These are phyloP conservation scores for Davidsoniella eucalypti DNA, from an alignment of 2,329 filamentous ascomycete genomes.

Conservation along the genomic window DNA sequence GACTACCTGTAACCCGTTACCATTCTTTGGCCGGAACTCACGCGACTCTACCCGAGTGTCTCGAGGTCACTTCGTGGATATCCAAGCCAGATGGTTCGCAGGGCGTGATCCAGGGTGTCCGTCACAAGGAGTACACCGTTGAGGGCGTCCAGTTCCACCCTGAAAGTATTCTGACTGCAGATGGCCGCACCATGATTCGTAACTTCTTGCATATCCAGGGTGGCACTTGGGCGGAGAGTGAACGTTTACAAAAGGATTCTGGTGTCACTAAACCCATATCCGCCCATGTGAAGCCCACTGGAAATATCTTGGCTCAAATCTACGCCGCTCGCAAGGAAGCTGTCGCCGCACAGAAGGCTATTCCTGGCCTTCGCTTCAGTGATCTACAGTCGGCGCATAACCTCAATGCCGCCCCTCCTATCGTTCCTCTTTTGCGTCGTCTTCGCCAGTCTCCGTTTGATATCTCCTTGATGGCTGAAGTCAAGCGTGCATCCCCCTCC, in stretches of 20 bases:
- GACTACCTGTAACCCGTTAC: slow-evolving; percentile 80
- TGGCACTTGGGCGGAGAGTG: slow-evolving; percentile 81
- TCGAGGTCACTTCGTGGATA: slow-evolving; percentile 88
- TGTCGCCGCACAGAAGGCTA: slow-evolving; percentile 64
- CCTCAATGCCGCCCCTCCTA: slow-evolving; percentile 67
- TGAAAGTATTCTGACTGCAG: slow-evolving; percentile 85
- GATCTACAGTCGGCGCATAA: slow-evolving; percentile 81
- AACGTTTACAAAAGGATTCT: slow-evolving; percentile 31
- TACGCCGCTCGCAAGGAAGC: slow-evolving; percentile 64
- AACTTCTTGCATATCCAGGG: slow-evolving; percentile 83
- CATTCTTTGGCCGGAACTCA: slow-evolving; percentile 91
- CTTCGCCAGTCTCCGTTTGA: slow-evolving; percentile 68
- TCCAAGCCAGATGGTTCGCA: slow-evolving; percentile 58
- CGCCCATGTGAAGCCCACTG: slow-evolving; percentile 36
- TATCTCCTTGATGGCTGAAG: slow-evolving; percentile 92
- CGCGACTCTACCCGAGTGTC: slow-evolving; percentile 63
- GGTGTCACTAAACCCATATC: slow-evolving; percentile 14
- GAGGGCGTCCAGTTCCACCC: slow-evolving; percentile 97
- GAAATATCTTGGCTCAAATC: slow-evolving; percentile 80
- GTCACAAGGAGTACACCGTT: slow-evolving; percentile 79
- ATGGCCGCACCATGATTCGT: slow-evolving; percentile 75
- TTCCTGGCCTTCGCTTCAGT: slow-evolving; percentile 67
- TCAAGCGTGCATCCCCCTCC: slow-evolving; percentile 90
- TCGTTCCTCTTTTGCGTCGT: slow-evolving; percentile 63
- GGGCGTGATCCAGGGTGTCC: slow-evolving; percentile 89